Evolutionary conservation across 352 stramenopile species (phyloP), one percentile per base, ranked within the genome.

Genomic region (Phytopythium cucurbitacearum): DNA sequence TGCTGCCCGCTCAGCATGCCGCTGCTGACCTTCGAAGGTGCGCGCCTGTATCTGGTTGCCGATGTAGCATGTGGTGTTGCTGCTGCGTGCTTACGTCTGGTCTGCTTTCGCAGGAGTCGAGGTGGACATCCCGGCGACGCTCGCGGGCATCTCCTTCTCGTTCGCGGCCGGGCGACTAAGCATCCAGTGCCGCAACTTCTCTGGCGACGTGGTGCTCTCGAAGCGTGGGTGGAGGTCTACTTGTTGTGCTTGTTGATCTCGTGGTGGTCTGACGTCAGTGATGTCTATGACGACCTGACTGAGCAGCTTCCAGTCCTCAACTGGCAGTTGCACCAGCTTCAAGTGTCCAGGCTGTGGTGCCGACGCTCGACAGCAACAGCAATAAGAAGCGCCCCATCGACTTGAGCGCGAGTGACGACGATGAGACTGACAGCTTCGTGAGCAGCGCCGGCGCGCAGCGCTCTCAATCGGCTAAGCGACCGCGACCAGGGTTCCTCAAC

Each of bases 121-220:
- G 46, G 83, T 94, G 43, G 75, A 89, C 51, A 72, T 94, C 21
- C 83, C 80, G 0, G 60, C 62, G 39, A 61, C 67, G 50, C 62
- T 91, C 11, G 54, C 77, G 13, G 79, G 77, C 45, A 73, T 94
- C 42, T 67, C 73, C 51, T 94, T 94, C 50, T 56, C 71, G 15
- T 91, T 94, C 56, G 50, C 53, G 6, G 59, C 67, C 7, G 83
- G 83, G 9, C 52, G 64, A 45, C 70, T 94, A 34, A 71, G 71
- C 43, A 89, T 94, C 60, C 73, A 77, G 46, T 94, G 83, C 64
- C 56, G 53, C 53, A 71, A 76, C 71, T 94, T 94, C 61, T 85
- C 79, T 8, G 83, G 83, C 48, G 57, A 75, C 41, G 69, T 94
- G 33, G 71, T 86, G 44, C 65, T 94, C 41, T 69, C 67, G 41